Conservation (phyloP, 306 rosid genomes). For the Begonia peltatifolia region DNA sequence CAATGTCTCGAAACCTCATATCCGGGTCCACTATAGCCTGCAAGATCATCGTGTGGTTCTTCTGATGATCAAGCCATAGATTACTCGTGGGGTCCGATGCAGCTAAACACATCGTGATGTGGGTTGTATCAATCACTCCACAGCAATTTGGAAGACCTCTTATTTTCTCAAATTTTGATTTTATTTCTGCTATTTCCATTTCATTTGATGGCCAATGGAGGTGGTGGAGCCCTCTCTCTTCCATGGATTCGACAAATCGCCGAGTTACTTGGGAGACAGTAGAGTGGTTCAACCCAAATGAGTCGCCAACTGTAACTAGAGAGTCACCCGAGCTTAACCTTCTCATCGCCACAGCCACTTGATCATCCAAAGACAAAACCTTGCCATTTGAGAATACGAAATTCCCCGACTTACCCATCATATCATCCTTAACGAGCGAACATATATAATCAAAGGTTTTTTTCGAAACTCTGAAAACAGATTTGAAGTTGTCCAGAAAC, state of each 20-base stretch:
- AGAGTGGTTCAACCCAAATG: slow-evolving; percentile 69
- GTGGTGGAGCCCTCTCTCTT: slow-evolving; percentile 60
- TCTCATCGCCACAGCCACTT: slow-evolving; percentile 59
- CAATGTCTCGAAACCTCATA: slow-evolving; percentile 73
- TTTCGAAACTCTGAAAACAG: neutral
- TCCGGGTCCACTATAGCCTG: slow-evolving; percentile 81
- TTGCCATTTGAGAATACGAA: neutral
- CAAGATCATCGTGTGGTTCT: slow-evolving; percentile 82
- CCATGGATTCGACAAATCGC: slow-evolving; percentile 75
- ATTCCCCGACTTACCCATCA: slow-evolving; percentile 44
- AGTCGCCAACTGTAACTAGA: slow-evolving; percentile 49
- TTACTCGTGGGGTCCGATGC: slow-evolving; percentile 40
- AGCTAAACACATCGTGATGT: slow-evolving; percentile 63
- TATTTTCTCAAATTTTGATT: slow-evolving; percentile 57
- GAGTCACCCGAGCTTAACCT: slow-evolving; percentile 73
- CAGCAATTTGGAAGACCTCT: slow-evolving; percentile 82
- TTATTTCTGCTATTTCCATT: slow-evolving; percentile 42
- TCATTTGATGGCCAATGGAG: slow-evolving; percentile 70
- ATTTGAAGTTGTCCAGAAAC: slow-evolving; percentile 10
- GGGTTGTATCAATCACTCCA: slow-evolving; percentile 60
- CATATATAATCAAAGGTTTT: slow-evolving; percentile 63
- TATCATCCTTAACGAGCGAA: slow-evolving; percentile 75
- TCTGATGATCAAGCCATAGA: slow-evolving; percentile 71
- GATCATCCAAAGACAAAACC: slow-evolving; percentile 45
- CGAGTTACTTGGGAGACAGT: slow-evolving; percentile 82